A percentile compares a stretch with the other conserved stretches of the same genome.
These are phyloP conservation scores for Chaetoceros tenuissimus DNA, from an alignment of 108 stramenopile species.

Conservation along the genomic window DNA sequence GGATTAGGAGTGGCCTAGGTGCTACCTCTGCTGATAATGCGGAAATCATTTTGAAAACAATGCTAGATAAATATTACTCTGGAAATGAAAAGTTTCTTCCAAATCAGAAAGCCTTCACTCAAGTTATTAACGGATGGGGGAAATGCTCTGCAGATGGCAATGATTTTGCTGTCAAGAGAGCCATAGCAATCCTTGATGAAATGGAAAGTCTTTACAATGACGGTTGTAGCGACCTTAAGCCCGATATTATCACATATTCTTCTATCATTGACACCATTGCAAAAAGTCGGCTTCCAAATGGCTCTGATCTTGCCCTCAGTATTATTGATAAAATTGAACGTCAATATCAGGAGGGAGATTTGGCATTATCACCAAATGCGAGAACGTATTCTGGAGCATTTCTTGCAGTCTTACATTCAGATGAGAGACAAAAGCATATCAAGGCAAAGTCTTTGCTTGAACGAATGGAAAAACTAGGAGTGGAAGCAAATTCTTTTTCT, in stretches of 20 bases:
- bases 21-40: background rate
- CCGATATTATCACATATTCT: slow-evolving; percentile 6
- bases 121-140: background rate
- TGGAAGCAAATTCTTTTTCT: slow-evolving; percentile 28
- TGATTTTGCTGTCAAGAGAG: background rate
- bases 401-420: background rate
- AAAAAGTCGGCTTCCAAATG: background rate
- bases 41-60: background rate
- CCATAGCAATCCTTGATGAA: background rate
- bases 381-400: slow-evolving; percentile 14
- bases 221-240: background rate
- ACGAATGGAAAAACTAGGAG: background rate
- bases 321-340: background rate
- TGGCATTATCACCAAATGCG: slow-evolving; percentile 15
- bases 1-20: background rate
- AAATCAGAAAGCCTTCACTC: background rate
- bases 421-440: background rate
- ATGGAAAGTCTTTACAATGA: background rate
- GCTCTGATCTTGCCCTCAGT: background rate
- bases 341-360: slow-evolving; percentile 4
- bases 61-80: background rate
- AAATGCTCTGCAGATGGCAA: background rate
- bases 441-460: background rate
- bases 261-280: slow-evolving; percentile 25
- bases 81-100: background rate